Percentiles rank a stretch among this genome's conserved stretches.
Evolutionary conservation across 176 grass and related monocot genomes (phyloP).

Genomic region (Juncus inflexus): DNA sequence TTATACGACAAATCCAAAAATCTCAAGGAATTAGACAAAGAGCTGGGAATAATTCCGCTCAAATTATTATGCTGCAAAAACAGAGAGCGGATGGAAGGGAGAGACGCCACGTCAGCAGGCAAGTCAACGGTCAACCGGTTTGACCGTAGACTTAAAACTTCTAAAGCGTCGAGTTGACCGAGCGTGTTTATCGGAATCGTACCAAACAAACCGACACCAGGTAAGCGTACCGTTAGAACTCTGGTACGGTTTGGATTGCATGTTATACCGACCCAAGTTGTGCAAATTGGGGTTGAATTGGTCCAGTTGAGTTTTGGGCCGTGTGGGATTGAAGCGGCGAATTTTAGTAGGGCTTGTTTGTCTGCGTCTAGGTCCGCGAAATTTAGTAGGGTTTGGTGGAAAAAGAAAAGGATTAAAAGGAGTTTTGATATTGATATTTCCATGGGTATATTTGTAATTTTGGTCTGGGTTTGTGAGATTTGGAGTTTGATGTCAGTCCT

Average conservation of each 20-base stretch:
- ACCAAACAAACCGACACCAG: slow-evolving; percentile 79
- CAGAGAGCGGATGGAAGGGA: slow-evolving; percentile 86
- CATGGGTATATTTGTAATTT: slow-evolving; percentile 12
- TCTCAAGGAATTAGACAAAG: slow-evolving; percentile 66
- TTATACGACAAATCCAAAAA: slow-evolving; percentile 95
- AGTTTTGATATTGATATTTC: slow-evolving; percentile 8
- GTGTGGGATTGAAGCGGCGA: slow-evolving; percentile 74
- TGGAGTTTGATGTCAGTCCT: not conserved
- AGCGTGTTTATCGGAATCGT: slow-evolving; percentile 67
- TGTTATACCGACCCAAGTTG: slow-evolving; percentile 80
- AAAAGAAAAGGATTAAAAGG: slow-evolving; percentile 46
- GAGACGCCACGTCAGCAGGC: slow-evolving; percentile 77
- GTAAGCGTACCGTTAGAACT: slow-evolving; percentile 63
- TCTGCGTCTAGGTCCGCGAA: slow-evolving; percentile 67
- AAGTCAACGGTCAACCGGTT: slow-evolving; percentile 78
- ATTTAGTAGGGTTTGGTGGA: slow-evolving; percentile 24
- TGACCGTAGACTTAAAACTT: slow-evolving; percentile 86
- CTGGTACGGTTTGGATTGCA: slow-evolving; percentile 62
- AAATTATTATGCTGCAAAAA: slow-evolving; percentile 95
- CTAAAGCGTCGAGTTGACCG: slow-evolving; percentile 82
- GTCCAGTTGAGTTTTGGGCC: slow-evolving; percentile 90
- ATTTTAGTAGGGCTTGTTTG: slow-evolving; percentile 76
- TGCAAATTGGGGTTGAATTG: slow-evolving; percentile 51
- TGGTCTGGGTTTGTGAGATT: not conserved
- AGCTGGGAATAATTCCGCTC: slow-evolving; percentile 71